Percentiles rank a stretch among this genome's conserved stretches.
phyloP scores from a whole-genome alignment of 306 rosid species.

The Pyrus pyrifolia region DNA sequence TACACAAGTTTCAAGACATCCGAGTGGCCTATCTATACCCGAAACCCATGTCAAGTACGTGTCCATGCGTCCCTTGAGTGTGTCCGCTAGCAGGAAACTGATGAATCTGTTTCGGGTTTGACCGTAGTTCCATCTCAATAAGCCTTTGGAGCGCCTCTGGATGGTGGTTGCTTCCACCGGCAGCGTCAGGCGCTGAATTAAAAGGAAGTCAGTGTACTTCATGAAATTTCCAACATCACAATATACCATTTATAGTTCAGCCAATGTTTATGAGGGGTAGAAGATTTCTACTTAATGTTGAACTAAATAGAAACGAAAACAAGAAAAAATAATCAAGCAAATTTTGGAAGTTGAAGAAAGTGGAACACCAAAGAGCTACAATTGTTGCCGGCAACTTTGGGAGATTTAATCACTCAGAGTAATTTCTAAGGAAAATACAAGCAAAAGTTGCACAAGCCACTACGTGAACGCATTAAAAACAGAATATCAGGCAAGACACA shows the following conservation, averaged over 20 bases:
- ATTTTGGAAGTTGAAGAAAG: background rate
- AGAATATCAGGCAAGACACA: background rate
- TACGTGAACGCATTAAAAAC: background rate
- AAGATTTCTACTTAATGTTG: background rate
- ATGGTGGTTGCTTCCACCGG: constrained; percentile 63
- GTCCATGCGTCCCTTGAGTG: constrained; percentile 45
- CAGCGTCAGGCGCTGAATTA: constrained; percentile 49
- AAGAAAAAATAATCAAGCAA: background rate
- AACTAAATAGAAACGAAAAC: background rate
- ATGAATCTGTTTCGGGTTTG: constrained; percentile 41
- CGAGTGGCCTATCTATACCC: constrained; percentile 54
- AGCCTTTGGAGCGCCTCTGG: constrained; percentile 85
- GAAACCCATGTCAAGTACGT: constrained; percentile 81
- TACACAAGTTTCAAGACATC: constrained; percentile 27
- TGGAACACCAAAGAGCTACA: background rate
- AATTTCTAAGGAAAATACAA: background rate
- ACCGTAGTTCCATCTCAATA: constrained; percentile 77
- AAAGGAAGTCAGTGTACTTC: background rate
- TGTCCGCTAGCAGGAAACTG: constrained; percentile 39
- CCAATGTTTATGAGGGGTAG: background rate
- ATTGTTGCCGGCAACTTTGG: background rate
- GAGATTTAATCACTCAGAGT: background rate
- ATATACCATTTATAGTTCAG: background rate
- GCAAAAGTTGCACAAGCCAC: background rate
- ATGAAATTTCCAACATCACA: background rate